Base-by-base conservation (phyloP, 148 eudicot species). In the Agrostemma githago region DNA sequence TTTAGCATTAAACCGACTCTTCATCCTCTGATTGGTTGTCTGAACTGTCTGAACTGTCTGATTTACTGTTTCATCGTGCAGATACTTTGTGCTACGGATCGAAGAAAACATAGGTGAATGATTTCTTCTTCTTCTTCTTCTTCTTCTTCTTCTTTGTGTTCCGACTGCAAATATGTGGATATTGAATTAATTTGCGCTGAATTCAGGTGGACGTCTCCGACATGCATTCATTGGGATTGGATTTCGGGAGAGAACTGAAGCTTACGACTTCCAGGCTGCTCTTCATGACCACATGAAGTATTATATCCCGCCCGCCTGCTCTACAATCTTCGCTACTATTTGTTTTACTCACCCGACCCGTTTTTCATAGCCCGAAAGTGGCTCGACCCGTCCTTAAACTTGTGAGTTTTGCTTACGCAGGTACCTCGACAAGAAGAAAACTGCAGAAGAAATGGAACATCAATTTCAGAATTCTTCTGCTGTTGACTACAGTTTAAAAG, bases 261-360 rank as follows among this genome's bases (percentile, higher is more conserved):
- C 99, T 57, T 95, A 95, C 65, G 99, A 92, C 80, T 95, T 95
- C 73, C 96, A 92, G 89, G 99, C 99, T 80, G 97, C 99, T 46
- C 89, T 95, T 74, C 99, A 95, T 81, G 99, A 95, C 81, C 99
- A 95, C 84, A 88, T 87, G 97, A 95, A 95, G 99, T 95, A 95
- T 46, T 26, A 26, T 26, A 26, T 26, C 34, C 34, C 34, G 54
- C 61, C 75, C 17, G 46, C 72, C 48, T 62, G 54, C 43, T 34
- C 40, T 58, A 40, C 48, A 19, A 11, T 72, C 48, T 62, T 44
- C 43, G 19, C 40, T 58, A 40, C 48, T 15, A 11, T 72, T 76
- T 63, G 7, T 17, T 65, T 51, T 10, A 51, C 48, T 12, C 17
- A 46, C 54, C 71, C 40, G 9, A 71, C 8, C 46, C 42, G 11